Conservation (phyloP, 2,329 filamentous ascomycete genomes). For the Paraconiothyrium brasiliense region DNA sequence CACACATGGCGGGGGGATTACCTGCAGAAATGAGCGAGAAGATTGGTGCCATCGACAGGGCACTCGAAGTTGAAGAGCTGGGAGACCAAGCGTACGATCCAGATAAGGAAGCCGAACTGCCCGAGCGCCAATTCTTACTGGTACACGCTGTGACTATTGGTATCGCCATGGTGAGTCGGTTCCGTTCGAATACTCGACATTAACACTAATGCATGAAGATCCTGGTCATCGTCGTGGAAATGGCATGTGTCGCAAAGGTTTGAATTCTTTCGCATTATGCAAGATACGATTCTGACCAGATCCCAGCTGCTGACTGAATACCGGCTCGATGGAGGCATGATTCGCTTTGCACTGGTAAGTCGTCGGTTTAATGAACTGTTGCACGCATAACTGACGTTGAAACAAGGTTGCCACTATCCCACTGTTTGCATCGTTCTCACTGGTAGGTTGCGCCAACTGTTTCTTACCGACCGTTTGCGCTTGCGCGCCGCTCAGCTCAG, state of each 20-base stretch:
- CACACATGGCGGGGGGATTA: conserved; percentile 23
- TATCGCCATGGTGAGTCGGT: conserved; percentile 30
- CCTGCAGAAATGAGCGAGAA: conserved; percentile 36
- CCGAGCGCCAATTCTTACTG: conserved; percentile 35
- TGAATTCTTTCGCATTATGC: conserved; percentile 1
- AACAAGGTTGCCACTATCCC: conserved; percentile 46
- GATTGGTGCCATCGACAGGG: conserved; percentile 35
- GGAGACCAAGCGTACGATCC: conserved; percentile 38
- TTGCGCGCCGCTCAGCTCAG: conserved; percentile 14
- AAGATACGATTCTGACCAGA: conserved; percentile 16
- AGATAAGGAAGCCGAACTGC: conserved; percentile 34
- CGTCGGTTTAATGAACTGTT: conserved; percentile 13
- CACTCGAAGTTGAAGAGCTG: conserved; percentile 36
- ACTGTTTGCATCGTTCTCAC: conserved; percentile 48
- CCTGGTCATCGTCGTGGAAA: conserved; percentile 41
- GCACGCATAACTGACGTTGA: conserved; percentile 30
- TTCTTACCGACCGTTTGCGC: conserved; percentile 10
- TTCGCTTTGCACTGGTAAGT: conserved; percentile 50
- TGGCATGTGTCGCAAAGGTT: conserved; percentile 42
- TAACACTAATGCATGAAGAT: conserved; percentile 23
- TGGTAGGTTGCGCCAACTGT: conserved; percentile 31
- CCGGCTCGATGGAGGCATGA: conserved; percentile 52
- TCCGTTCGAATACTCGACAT: no score
- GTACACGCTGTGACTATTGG: conserved; percentile 36
- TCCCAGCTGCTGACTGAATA: conserved; percentile 53